Evolutionary conservation across 2,329 filamentous ascomycete species (phyloP).

Genomic region (Verticillium dahliae): DNA sequence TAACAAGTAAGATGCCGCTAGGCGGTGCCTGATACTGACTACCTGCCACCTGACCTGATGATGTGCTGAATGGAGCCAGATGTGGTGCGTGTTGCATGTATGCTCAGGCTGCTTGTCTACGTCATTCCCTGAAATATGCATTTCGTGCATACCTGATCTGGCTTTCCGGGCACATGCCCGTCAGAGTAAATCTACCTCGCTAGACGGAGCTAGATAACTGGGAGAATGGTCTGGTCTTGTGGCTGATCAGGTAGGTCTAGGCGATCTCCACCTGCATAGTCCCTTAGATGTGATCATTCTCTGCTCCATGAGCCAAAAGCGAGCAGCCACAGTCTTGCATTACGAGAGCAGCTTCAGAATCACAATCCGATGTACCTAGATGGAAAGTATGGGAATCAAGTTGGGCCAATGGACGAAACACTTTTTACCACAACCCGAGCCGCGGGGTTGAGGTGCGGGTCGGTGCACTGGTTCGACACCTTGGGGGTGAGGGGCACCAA

Average conservation of each 20-base stretch:
- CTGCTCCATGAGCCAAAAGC: too few relatives aligned
- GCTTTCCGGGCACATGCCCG: neutral
- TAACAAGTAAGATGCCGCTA: neutral
- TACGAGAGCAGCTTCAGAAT: too few relatives aligned
- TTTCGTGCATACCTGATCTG: neutral
- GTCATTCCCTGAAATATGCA: neutral
- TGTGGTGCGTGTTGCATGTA: neutral
- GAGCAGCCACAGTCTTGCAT: too few relatives aligned
- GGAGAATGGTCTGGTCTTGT: neutral
- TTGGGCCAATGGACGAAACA: too few relatives aligned
- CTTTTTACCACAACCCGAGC: neutral
- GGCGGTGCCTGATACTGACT: neutral
- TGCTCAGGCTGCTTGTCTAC: neutral
- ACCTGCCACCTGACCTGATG: neutral
- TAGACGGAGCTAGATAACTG: neutral
- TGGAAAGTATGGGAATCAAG: too few relatives aligned
- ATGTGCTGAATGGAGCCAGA: neutral
- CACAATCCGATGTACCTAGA: too few relatives aligned
- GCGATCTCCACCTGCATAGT: neutral
- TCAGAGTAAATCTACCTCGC: neutral
- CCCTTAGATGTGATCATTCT: too few relatives aligned
- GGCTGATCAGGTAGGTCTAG: neutral
- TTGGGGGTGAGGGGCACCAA: neutral
- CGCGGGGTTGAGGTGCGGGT: neutral
- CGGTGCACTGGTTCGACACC: neutral